These are phyloP conservation scores for Erodium chrysanthum DNA, from an alignment of 441 rosid genomes.

Conservation along the genomic window DNA sequence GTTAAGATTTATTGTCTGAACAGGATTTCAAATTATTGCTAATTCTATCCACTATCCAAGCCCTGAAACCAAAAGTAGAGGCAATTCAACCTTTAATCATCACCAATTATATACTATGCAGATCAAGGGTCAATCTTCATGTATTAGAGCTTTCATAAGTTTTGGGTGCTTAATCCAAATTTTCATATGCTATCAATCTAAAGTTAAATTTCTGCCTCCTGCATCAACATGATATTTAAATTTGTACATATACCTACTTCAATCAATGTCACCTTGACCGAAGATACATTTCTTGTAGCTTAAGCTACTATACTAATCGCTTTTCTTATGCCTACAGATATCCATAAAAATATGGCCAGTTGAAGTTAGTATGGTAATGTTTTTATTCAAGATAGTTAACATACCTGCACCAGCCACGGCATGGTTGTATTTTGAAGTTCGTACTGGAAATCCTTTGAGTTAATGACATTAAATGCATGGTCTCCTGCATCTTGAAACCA, in stretches of 20 bases:
- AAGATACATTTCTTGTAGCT: neutral
- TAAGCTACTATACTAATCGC: neutral
- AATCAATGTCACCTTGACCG: neutral
- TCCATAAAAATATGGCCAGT: neutral
- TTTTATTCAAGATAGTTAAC: constrained; percentile 1
- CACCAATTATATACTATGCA: neutral
- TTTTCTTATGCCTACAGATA: neutral
- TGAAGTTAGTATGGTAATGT: neutral
- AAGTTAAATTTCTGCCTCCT: neutral
- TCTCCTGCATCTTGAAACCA: constrained; percentile 37
- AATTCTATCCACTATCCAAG: too few species aligned
- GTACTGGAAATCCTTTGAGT: constrained; percentile 38
- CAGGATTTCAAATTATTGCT: too few species aligned
- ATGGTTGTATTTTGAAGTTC: constrained; percentile 38
- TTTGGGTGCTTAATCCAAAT: neutral
- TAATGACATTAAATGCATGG: constrained; percentile 40
- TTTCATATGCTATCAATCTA: neutral
- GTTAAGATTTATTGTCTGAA: too few species aligned
- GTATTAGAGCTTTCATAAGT: neutral
- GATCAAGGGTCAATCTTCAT: neutral
- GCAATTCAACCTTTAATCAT: neutral
- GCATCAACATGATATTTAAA: neutral
- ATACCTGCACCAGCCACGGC: constrained; percentile 77
- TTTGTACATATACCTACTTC: neutral
- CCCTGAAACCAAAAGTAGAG: neutral